Evolutionary conservation across 2,329 filamentous ascomycete genomes (phyloP).

Genomic region (Aspergillus sp.): DNA sequence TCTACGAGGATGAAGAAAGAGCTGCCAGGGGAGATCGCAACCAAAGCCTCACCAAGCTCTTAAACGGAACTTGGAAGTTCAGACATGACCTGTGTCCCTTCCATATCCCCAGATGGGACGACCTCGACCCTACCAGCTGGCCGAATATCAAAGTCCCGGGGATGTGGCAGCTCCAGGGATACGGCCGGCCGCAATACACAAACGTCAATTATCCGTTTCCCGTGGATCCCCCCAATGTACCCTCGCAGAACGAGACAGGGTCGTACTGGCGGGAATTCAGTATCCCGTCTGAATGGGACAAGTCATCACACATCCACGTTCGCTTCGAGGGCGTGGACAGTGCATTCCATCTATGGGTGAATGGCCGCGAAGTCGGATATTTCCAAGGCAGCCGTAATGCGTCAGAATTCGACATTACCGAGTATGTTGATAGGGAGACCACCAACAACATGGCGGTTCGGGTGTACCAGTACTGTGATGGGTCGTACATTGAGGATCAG

Average conservation of each 20-base stretch:
- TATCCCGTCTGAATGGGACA: slow-evolving; percentile 51
- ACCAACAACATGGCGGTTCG: slow-evolving; percentile 52
- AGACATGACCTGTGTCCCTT: slow-evolving; percentile 9
- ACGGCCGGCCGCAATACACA: slow-evolving; percentile 67
- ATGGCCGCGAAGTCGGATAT: slow-evolving; percentile 64
- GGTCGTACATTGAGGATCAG: slow-evolving; percentile 67
- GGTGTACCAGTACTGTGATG: slow-evolving; percentile 72
- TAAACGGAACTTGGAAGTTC: slow-evolving; percentile 23
- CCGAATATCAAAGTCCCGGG: slow-evolving; percentile 58
- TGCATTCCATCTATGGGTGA: slow-evolving; percentile 69
- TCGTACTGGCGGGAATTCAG: slow-evolving; percentile 59
- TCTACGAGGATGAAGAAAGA: background rate
- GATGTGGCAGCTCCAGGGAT: slow-evolving; percentile 70
- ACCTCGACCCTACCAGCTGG: slow-evolving; percentile 5
- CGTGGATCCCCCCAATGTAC: slow-evolving; percentile 62
- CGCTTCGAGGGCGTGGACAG: slow-evolving; percentile 72
- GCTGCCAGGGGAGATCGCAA: background rate
- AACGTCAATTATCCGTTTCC: slow-evolving; percentile 67
- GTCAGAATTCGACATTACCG: slow-evolving; percentile 66
- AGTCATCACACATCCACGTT: slow-evolving; percentile 56
- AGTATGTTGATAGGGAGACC: slow-evolving; percentile 51
- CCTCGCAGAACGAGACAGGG: slow-evolving; percentile 64
- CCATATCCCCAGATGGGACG: slow-evolving; percentile 14
- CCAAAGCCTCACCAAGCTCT: slow-evolving; percentile 3
- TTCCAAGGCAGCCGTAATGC: slow-evolving; percentile 68